Conservation (phyloP, 2,329 filamentous ascomycete species). For the Pseudocercospora musae region DNA sequence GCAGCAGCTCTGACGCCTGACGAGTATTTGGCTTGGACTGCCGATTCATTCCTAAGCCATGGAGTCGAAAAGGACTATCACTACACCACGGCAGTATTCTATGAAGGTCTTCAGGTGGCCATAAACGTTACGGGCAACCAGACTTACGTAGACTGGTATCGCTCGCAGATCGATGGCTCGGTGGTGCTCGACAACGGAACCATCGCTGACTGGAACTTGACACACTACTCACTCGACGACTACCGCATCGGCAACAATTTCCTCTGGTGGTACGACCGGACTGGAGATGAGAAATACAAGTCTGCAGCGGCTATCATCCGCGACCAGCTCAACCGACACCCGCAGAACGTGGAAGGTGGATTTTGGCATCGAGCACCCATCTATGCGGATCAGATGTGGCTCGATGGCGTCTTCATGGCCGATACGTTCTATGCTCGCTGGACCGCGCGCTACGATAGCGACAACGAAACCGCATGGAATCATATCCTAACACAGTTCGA, state of each 20-base stretch:
- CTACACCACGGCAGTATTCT: slow-evolving; percentile 20
- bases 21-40: slow-evolving; percentile 17
- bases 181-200: slow-evolving; percentile 50
- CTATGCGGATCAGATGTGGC: slow-evolving; percentile 52
- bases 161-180: slow-evolving; percentile 36
- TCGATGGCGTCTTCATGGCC: slow-evolving; percentile 53
- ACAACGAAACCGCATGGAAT: slow-evolving; percentile 32
- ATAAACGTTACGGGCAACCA: slow-evolving; percentile 17
- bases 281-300: slow-evolving; percentile 23
- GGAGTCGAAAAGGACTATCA: slow-evolving; percentile 18
- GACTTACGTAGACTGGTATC: slow-evolving; percentile 21
- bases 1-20: slow-evolving; percentile 13
- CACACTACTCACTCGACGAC: slow-evolving; percentile 45
- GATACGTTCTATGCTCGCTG: slow-evolving; percentile 43
- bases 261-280: slow-evolving; percentile 25
- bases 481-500: slow-evolving; percentile 34
- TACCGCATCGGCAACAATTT: slow-evolving; percentile 32
- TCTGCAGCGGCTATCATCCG: slow-evolving; percentile 23
- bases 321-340: slow-evolving; percentile 30
- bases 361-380: slow-evolving; percentile 35
- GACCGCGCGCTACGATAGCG: slow-evolving; percentile 16
- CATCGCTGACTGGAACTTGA: slow-evolving; percentile 46
- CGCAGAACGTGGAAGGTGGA: slow-evolving; percentile 27
- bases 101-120: slow-evolving; percentile 19
- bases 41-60: slow-evolving; percentile 17